Evolutionary conservation across 176 grass and related monocot species (phyloP), one percentile per base, ranked within the genome.

Genomic region (Lolium perenne): DNA sequence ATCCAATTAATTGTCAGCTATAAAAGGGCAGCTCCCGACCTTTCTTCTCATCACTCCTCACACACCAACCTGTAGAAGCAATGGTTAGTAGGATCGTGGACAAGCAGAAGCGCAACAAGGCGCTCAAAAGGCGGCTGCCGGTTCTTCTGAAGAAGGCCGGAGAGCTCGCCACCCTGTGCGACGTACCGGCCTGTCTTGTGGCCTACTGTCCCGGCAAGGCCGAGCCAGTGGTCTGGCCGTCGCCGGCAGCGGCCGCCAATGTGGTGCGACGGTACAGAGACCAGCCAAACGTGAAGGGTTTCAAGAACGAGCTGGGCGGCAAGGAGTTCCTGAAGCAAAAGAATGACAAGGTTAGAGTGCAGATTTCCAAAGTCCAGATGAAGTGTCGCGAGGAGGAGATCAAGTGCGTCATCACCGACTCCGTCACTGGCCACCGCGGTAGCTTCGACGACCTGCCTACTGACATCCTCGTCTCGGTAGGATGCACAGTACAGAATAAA

Each of bases 241-340:
- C 48, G 6, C 4, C 45, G 0, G 43, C 3, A 3, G 87, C 81
- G 41, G 54, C 54, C 29, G 35, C 10, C 20, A 17, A 38, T 1
- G 58, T 90, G 8, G 53, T 93, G 17, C 9, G 10, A 0, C 69
- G 21, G 8, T 88, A 85, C 56, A 25, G 9, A 10, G 23, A 23
- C 25, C 29, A 68, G 21, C 70, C 88, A 6, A 81, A 79, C n/a
- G 0, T 17, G 20, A 41, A 41, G 26, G 69, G 71, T 50, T 25
- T 25, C 16, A 50, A 57, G 32, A 70, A 73, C 21, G 90, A 38
- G 85, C 38, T 90, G 23, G 69, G 90, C 54, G 63, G 68, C 8
- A 77, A 76, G 35, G 20, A 47, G 1, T 49, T 90, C 10, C 77
- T 50, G 9, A 11, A 62, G 25, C 23, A 32, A 41, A n/a, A 48